phyloP scores from a whole-genome alignment of 176 grass and related monocot genomes.

The Zizania latifolia region DNA sequence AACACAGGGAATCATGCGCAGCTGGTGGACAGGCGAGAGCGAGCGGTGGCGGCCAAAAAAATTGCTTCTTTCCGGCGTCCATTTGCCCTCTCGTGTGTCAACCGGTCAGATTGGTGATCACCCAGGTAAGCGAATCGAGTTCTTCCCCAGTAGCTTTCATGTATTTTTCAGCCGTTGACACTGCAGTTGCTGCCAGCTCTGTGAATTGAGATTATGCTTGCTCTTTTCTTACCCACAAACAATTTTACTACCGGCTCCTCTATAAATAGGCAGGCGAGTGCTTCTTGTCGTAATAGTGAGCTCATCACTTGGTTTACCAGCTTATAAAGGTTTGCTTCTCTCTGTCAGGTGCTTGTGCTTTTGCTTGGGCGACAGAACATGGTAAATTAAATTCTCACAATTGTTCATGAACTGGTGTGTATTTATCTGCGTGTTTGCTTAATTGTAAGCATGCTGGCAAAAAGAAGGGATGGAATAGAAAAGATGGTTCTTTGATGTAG shows the following conservation, averaged over 20 bases:
- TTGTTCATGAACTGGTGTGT: background rate
- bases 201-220: background rate
- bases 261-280: slow-evolving; percentile 30
- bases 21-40: background rate
- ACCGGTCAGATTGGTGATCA: background rate
- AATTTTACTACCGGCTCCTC: background rate
- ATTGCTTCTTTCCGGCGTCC: background rate
- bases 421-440: background rate
- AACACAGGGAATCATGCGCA: too few relatives aligned
- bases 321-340: background rate
- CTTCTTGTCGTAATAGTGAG: too few relatives aligned
- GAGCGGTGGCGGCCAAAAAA: background rate
- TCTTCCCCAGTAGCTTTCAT: slow-evolving; percentile 17
- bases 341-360: background rate
- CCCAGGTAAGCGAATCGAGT: slow-evolving; percentile 36
- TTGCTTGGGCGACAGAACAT: slow-evolving; percentile 1
- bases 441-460: background rate
- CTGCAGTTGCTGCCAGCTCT: slow-evolving; percentile 12
- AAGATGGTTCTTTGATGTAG: background rate
- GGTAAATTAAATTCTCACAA: slow-evolving; percentile 19
- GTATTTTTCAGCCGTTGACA: too few relatives aligned
- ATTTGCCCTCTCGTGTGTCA: background rate
- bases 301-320: background rate
- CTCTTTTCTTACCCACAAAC: background rate
- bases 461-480: too few relatives aligned